Conservation (phyloP, 2,329 filamentous ascomycete genomes). For the Hypoxylon sp. region DNA sequence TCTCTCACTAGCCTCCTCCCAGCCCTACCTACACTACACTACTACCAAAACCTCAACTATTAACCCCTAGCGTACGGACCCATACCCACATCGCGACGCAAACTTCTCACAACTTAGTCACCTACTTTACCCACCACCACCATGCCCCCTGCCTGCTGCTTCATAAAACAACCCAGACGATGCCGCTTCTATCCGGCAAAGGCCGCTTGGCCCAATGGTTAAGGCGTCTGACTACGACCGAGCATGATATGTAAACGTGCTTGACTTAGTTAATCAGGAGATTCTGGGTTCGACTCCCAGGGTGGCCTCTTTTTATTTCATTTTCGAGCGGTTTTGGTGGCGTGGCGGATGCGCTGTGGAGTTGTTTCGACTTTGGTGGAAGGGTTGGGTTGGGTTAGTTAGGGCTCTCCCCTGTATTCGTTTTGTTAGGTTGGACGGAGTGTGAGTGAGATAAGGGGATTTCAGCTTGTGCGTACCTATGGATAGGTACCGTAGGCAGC, state of each 20-base stretch:
- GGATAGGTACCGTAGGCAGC: neutral
- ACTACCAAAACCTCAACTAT: neutral
- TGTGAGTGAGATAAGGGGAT: too few species aligned
- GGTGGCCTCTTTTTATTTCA: slow-evolving; percentile 32
- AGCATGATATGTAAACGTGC: slow-evolving; percentile 2
- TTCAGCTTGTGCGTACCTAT: neutral
- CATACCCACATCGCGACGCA: slow-evolving; percentile 10
- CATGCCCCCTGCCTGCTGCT: too few species aligned
- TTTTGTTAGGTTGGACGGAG: neutral
- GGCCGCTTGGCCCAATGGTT: slow-evolving; percentile 41
- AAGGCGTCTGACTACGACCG: slow-evolving; percentile 42
- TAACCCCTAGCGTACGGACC: neutral
- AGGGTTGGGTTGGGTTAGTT: too few species aligned
- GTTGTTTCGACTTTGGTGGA: too few species aligned
- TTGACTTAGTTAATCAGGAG: slow-evolving; percentile 29
- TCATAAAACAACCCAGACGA: neutral
- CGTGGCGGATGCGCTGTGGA: neutral
- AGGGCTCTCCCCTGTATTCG: neutral
- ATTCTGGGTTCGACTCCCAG: slow-evolving; percentile 40
- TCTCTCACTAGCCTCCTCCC: neutral
- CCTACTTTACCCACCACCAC: neutral
- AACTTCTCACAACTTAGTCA: neutral
- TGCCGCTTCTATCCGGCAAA: neutral
- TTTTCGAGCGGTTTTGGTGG: neutral
- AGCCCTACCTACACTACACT: slow-evolving; percentile 1